A percentile compares a stretch with the other conserved stretches of the same genome.
Conservation (phyloP, 306 rosid species). For the Gillenia trifoliata region DNA sequence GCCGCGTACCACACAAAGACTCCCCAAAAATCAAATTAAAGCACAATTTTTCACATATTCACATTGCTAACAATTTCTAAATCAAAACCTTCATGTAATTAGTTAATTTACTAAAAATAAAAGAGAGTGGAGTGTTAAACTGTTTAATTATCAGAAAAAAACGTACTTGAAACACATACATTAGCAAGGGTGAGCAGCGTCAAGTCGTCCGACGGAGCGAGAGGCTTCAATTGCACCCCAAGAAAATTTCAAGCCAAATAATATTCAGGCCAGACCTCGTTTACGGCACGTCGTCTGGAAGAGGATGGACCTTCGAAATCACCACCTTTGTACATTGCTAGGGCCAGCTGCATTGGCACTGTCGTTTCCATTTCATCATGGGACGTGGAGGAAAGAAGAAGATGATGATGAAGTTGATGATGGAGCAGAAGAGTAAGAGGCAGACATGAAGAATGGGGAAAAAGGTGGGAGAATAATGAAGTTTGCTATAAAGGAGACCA, state of each 20-base stretch:
- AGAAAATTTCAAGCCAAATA: conserved; percentile 60
- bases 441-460: conserved; percentile 31
- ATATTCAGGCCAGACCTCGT: conserved; percentile 64
- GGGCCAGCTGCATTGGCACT: conserved; percentile 24
- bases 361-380: conserved; percentile 1
- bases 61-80: neutral
- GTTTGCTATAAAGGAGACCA: conserved; percentile 5
- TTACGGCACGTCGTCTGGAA: conserved; percentile 60
- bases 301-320: conserved; percentile 58
- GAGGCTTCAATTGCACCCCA: conserved; percentile 72
- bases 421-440: conserved; percentile 39
- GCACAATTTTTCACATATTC: neutral
- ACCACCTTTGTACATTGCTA: conserved; percentile 22
- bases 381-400: conserved; percentile 30
- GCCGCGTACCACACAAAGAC: neutral
- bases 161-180: conserved; percentile 75
- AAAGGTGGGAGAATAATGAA: conserved; percentile 10
- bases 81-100: neutral
- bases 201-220: conserved; percentile 42
- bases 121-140: neutral
- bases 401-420: conserved; percentile 32
- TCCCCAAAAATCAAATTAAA: neutral
- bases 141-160: neutral
- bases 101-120: neutral
- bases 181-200: conserved; percentile 69